These are phyloP conservation scores for Juncus effusus DNA, from an alignment of 176 grass and related monocot genomes.

Conservation along the genomic window DNA sequence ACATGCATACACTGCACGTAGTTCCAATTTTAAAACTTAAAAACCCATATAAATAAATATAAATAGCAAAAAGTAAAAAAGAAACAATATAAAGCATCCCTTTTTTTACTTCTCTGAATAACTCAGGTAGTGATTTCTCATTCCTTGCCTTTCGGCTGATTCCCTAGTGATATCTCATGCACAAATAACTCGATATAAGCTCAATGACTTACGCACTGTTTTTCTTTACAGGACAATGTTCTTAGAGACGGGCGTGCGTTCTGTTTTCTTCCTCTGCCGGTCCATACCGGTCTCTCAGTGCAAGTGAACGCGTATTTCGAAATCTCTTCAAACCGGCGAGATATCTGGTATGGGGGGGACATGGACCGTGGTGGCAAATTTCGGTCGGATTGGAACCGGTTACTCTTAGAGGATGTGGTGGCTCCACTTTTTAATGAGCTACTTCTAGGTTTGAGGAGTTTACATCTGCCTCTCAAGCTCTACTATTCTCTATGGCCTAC, in stretches of 20 bases:
- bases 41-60: too few relatives aligned
- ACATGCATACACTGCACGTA: too few relatives aligned
- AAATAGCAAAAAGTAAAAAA: too few relatives aligned
- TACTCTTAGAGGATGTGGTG: constrained; percentile 75
- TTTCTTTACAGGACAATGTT: constrained; percentile 59
- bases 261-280: constrained; percentile 96
- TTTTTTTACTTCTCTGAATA: too few relatives aligned
- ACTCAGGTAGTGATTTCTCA: constrained; percentile 23
- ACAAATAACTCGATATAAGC: neutral
- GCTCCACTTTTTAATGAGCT: constrained; percentile 78
- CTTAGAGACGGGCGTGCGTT: constrained; percentile 82
- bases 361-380: constrained; percentile 98
- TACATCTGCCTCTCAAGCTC: constrained; percentile 37
- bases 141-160: constrained; percentile 4
- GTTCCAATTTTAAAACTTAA: too few relatives aligned
- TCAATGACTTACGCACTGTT: constrained; percentile 24
- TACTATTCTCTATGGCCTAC: constrained; percentile 96
- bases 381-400: constrained; percentile 91
- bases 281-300: constrained; percentile 76
- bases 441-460: constrained; percentile 46
- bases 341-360: constrained; percentile 94
- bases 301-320: constrained; percentile 99
- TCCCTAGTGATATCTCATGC: neutral
- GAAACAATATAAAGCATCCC: too few relatives aligned
- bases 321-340: constrained; percentile 90